Percentiles rank a stretch among this genome's conserved stretches.
Conservation (phyloP, 805 yeast species). For the Candida pseudoglaebosa region DNA sequence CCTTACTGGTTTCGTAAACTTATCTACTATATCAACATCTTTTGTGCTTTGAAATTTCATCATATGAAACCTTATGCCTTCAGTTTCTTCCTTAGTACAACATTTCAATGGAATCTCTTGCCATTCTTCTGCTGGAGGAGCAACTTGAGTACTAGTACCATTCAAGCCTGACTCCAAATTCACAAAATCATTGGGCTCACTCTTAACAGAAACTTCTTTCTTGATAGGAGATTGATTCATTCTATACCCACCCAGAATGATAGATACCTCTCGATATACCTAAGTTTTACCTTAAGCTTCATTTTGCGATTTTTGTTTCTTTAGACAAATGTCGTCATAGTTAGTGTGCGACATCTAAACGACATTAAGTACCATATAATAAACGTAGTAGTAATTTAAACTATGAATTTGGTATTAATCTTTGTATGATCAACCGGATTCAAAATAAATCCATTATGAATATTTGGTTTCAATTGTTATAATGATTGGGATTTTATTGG, state of each 20-base stretch:
- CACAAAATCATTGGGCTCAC: slow-evolving; percentile 12
- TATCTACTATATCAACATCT: slow-evolving; percentile 64
- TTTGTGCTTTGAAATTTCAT: slow-evolving; percentile 73
- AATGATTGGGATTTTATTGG: too few relatives aligned
- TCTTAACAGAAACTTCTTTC: slow-evolving; percentile 24
- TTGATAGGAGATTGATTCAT: slow-evolving; percentile 28
- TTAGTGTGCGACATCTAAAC: too few relatives aligned
- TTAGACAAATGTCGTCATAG: too few relatives aligned
- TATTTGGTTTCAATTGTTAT: too few relatives aligned
- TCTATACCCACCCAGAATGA: slow-evolving; percentile 3
- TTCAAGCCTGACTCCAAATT: slow-evolving; percentile 1
- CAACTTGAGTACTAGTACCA: slow-evolving; percentile 4
- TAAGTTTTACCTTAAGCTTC: too few relatives aligned
- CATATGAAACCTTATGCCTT: slow-evolving; percentile 72
- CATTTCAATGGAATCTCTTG: slow-evolving; percentile 63
- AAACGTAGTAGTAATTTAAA: too few relatives aligned
- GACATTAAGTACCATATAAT: too few relatives aligned
- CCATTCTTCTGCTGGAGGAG: slow-evolving; percentile 28
- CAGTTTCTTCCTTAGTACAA: slow-evolving; percentile 66
- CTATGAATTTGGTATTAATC: too few relatives aligned
- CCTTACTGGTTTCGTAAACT: slow-evolving; percentile 79
- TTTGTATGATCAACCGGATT: too few relatives aligned
- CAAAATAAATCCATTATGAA: too few relatives aligned
- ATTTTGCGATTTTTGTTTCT: too few relatives aligned
- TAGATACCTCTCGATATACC: not conserved